Base-by-base conservation (phyloP, 495 filamentous ascomycete species). In the Xylaria grammica region DNA sequence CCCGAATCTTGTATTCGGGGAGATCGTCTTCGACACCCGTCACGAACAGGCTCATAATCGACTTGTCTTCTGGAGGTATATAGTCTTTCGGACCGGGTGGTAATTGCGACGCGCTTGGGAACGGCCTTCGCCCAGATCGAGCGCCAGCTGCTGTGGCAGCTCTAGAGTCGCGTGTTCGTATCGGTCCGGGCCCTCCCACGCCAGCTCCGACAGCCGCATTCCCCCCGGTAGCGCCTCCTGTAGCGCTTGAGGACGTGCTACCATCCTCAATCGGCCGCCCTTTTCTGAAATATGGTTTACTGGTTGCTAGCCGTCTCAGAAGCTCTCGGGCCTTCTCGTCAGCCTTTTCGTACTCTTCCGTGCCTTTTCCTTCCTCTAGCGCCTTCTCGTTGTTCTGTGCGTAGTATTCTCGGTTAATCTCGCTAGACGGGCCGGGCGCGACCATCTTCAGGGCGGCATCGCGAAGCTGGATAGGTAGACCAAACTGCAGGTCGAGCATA, bases 371-470 rank as follows among this genome's bases (percentile, higher is more conserved):
- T 68, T 97, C 94, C 70, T 97, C 93, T 52, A 99, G 89, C 61
- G 94, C 93, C 74, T 89, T 90, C 81, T 99, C 96, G 76, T 98
- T 91, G 67, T 97, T 92, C 74, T 99, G 95, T 10, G 95, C 95
- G 76, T 95, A 99, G 78, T 93, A 99, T 80, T 99, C 92, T 67
- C 95, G 85, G 78, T 99, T 99, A 73, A 98, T 90, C 29, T 89
- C 88, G 77, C 91, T 95, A 65, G 91, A 84, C 2, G 95, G 95
- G 2, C 95, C 95, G 1, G 94, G 93, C 11, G 93, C 92, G 20
- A 97, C 90, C 85, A 99, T 94, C 81, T 97, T 97, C 54, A 99
- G 84, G 1, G 95, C 95, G n/a, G 95, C 94, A 81, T 99, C 95
- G 66, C 95, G 87, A 51, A 99, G 89, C 48, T 90, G 87, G 70